These are phyloP conservation scores for Acidiella bohemica DNA, from an alignment of 495 filamentous ascomycete genomes.

Conservation along the genomic window DNA sequence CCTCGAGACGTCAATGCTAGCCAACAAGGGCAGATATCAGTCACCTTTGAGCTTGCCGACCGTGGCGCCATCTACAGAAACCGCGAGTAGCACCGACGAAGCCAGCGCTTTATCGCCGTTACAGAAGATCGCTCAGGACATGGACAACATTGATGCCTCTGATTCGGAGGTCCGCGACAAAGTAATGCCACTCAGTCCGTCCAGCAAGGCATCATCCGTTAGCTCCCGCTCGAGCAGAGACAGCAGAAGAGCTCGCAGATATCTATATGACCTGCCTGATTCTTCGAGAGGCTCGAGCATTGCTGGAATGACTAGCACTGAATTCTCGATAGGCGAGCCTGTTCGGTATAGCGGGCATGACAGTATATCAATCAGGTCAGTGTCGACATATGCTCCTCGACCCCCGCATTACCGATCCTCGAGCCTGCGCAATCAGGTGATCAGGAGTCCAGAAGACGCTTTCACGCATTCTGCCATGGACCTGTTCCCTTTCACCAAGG, in stretches of 20 bases:
- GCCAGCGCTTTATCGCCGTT: slow-evolving; percentile 40
- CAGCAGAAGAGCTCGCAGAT: slow-evolving; percentile 24
- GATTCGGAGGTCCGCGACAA: slow-evolving; percentile 37
- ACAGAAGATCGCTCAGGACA: slow-evolving; percentile 47
- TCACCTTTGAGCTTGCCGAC: no score
- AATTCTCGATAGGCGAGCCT: slow-evolving; percentile 47
- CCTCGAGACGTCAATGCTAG: slow-evolving; percentile 59
- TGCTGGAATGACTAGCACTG: slow-evolving; percentile 42
- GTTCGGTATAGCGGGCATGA: slow-evolving; percentile 37
- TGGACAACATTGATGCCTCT: slow-evolving; percentile 43
- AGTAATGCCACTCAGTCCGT: slow-evolving; percentile 32
- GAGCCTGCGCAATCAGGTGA: slow-evolving; percentile 67
- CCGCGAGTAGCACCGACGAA: slow-evolving; percentile 48
- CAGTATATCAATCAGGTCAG: slow-evolving; percentile 49
- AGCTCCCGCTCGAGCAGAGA: slow-evolving; percentile 35
- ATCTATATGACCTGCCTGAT: slow-evolving; percentile 49
- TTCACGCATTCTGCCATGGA: slow-evolving; percentile 42
- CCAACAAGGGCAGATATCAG: no score
- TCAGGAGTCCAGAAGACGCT: slow-evolving; percentile 44
- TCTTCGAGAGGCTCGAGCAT: slow-evolving; percentile 25
- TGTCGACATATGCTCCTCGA: slow-evolving; percentile 50
- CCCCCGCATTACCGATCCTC: slow-evolving; percentile 40
- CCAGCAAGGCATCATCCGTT: slow-evolving; percentile 29
- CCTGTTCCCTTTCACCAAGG: slow-evolving; percentile 55
- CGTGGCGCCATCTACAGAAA: slow-evolving; percentile 33